Evolutionary conservation across 179 eudicot genomes (phyloP), one percentile per base, ranked within the genome.

Genomic region (Vitellaria paradoxa): DNA sequence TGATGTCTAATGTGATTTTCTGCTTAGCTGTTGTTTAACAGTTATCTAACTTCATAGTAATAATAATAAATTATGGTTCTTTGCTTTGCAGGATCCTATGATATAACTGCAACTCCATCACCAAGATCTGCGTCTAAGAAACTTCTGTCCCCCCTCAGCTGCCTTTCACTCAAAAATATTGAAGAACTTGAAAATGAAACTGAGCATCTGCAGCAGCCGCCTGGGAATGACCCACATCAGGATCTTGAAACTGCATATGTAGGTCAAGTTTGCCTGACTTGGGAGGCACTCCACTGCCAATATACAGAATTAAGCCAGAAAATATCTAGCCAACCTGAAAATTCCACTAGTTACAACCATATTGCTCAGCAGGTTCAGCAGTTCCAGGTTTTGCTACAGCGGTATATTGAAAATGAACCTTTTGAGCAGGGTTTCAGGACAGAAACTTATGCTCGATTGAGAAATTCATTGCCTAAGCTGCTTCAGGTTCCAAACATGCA

Each of bases 251-350:
- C 88, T 59, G 90, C 93, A 20, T 96, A 94, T 77, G 98, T 92
- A 37, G 96, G 91, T 83, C 99, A 93, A 59, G 64, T 92, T 71
- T 96, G 98, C 87, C 83, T 96, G 89, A 88, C 92, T 65, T 96
- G 99, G 99, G 99, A 96, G 86, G 97, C 92, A 30, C 97, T 96
- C 73, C 99, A 96, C 70, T 84, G 92, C 79, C 97, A 94, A 37
- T 94, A 94, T 85, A 91, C 96, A 9, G 93, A 84, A 77, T 76
- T 96, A 79, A 86, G 85, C 86, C 97, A 91, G 82, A 91, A 86
- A 79, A 91, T 95, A 60, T 88, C 93, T 40, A 85, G 85, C 77
- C 93, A 88, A 74, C 92, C 93, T 50, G 97, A 92, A 64, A 88
- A 82, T 68, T 76, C 91, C 37, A 82, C 88, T 57, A 79, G 84